A percentile compares a stretch with the other conserved stretches of the same genome.
These are phyloP conservation scores for Diplodia mutila DNA, from an alignment of 2,329 filamentous ascomycete genomes.

Conservation along the genomic window DNA sequence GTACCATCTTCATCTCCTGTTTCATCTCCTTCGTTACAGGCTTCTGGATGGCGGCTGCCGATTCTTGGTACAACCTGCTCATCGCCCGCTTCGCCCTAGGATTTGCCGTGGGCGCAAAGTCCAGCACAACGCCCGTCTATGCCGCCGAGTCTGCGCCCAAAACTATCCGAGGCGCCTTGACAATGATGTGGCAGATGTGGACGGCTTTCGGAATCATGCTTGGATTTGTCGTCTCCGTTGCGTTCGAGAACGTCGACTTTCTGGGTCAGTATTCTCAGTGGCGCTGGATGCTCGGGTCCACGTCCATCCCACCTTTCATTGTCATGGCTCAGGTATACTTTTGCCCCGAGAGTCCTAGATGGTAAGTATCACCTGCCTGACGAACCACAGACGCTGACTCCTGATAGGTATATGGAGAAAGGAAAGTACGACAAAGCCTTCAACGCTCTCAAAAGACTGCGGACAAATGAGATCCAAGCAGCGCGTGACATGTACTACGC, in stretches of 20 bases:
- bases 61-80: constrained; percentile 47
- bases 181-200: constrained; percentile 54
- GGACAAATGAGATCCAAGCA: constrained; percentile 54
- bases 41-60: constrained; percentile 42
- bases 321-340: constrained; percentile 26
- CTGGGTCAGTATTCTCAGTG: not conserved
- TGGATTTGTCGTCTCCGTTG: constrained; percentile 46
- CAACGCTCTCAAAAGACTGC: constrained; percentile 44
- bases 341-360: constrained; percentile 47
- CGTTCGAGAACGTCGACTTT: constrained; percentile 26
- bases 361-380: constrained; percentile 30
- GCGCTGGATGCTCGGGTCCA: constrained; percentile 26
- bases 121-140: constrained; percentile 49
- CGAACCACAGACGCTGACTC: not conserved
- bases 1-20: constrained; percentile 35
- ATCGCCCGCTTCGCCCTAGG: constrained; percentile 36
- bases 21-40: constrained; percentile 39
- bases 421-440: constrained; percentile 48
- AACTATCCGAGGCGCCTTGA: constrained; percentile 47
- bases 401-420: constrained; percentile 43
- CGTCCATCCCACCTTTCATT: constrained; percentile 20
- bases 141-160: constrained; percentile 45
- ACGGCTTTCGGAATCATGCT: constrained; percentile 52
- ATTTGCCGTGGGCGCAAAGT: constrained; percentile 53
- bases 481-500: constrained; percentile 59